Evolutionary conservation across 1,284 basidiomycete species (phyloP), one percentile per base, ranked within the genome.

Genomic region (Tilletiaria anomala): DNA sequence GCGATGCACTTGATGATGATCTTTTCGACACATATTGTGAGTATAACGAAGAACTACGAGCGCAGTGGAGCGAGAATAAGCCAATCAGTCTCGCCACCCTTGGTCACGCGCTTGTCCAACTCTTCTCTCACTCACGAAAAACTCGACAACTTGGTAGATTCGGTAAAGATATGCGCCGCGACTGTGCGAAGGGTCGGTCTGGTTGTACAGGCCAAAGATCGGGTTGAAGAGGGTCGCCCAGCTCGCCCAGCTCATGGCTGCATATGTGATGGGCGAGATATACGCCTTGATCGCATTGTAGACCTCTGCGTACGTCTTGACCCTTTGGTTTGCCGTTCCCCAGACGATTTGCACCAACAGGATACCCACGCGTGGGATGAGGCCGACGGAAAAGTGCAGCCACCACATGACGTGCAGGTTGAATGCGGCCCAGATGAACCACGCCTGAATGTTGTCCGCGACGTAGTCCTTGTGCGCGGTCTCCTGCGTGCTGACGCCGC

Each of bases 361-460:
- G 3, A 60, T 47, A 5, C 54, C 44, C 14, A 42, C 43, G 33
- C 47, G 44, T 2, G 61, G 61, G 32, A 62, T 48, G 35, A 64
- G 45, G 43, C 62, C 61, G 47, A 60, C 52, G 23, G 56, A 42
- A 18, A 61, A 34, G 38, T 64, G 61, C 24, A 61, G 44, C 55
- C 57, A 58, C 61, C 61, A 64, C 35, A 53, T 47, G 32, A 64
- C 42, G 34, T 58, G 53, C 3, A 64, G 43, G 32, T 61, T 61
- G 53, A 64, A 54, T 6, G 59, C 57, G n/a, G 57, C 59, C 61
- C 61, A 64, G 45, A 62, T 54, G 45, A 60, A 58, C 53, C 57
- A 60, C 17, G 61, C 55, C 39, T 61, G 51, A 24, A 64, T 48
- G 33, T 62, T 61, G 49, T 61, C 56, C 6, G 61, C 57, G 5